Conservation (phyloP, 2,329 filamentous ascomycete genomes). For the Botryotinia convoluta region DNA sequence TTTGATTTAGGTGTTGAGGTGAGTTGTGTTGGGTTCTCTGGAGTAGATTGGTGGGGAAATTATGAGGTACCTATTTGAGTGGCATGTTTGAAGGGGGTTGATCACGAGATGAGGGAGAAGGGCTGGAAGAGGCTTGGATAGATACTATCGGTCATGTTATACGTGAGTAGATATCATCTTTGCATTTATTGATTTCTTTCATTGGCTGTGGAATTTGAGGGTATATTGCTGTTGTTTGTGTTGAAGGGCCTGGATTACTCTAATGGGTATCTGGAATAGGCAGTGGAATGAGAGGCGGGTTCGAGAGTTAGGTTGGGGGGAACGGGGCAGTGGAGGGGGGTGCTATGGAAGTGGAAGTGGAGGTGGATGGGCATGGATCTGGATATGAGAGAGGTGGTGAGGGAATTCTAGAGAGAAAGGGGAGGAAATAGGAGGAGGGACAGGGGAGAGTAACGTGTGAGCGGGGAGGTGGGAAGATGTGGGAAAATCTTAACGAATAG, state of each 20-base stretch:
- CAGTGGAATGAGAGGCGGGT: not conserved
- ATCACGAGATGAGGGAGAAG: not conserved
- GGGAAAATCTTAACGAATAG: not conserved
- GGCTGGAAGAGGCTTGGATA: not conserved
- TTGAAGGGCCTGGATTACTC: not conserved
- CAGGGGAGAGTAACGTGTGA: rapidly evolving
- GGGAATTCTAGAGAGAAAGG: not conserved
- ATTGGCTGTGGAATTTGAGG: not conserved
- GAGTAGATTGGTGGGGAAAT: not conserved
- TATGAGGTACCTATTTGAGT: not conserved
- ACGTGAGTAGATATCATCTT: not conserved
- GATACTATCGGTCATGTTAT: not conserved
- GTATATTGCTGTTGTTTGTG: no score
- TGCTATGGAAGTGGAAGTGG: no score
- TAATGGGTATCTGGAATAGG: not conserved
- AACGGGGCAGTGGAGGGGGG: not conserved
- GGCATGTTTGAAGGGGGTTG: not conserved
- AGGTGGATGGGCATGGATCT: no score
- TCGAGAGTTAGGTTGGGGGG: not conserved
- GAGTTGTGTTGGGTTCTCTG: not conserved
- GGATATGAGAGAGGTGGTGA: not conserved
- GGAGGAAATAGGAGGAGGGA: not conserved
- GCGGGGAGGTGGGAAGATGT: not conserved
- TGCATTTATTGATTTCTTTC: not conserved
- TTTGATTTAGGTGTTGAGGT: not conserved